Conservation (phyloP, 106 monocot genomes). For the Dioscorea zingiberensis region DNA sequence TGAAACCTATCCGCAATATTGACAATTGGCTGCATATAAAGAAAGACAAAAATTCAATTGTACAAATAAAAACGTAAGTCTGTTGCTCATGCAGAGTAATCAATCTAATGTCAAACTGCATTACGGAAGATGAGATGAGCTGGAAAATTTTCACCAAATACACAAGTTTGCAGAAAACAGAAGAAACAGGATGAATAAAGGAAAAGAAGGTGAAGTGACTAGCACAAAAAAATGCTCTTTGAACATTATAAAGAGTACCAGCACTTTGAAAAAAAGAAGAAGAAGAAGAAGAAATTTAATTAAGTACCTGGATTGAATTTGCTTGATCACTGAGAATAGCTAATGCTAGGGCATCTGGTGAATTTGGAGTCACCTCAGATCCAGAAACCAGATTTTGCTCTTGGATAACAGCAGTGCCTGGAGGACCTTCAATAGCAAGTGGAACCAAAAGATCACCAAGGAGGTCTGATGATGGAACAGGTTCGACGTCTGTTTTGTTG, state of each 20-base stretch:
- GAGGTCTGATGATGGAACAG: slow-evolving; percentile 56
- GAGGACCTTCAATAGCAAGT: slow-evolving; percentile 86
- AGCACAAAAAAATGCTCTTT: no score
- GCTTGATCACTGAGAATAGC: slow-evolving; percentile 59
- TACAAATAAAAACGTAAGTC: no score
- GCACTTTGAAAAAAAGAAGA: neutral
- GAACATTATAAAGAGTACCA: neutral
- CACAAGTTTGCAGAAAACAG: no score
- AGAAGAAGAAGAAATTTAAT: no score
- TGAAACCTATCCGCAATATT: slow-evolving; percentile 78
- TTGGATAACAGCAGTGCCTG: slow-evolving; percentile 21
- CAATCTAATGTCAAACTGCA: no score
- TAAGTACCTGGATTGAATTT: slow-evolving; percentile 72
- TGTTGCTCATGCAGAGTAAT: no score
- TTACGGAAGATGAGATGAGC: no score
- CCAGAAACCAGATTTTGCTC: slow-evolving; percentile 33
- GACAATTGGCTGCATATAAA: slow-evolving; percentile 66
- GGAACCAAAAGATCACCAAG: slow-evolving; percentile 90
- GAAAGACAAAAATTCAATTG: neutral
- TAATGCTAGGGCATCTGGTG: slow-evolving; percentile 64
- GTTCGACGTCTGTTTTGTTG: slow-evolving; percentile 35
- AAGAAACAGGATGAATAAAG: no score
- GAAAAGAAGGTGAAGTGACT: no score
- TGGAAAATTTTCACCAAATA: no score
- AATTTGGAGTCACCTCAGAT: slow-evolving; percentile 27